Percentiles rank a stretch among this genome's conserved stretches.
Conservation (phyloP, 2,329 filamentous ascomycete genomes). For the Diaporthe destruens region DNA sequence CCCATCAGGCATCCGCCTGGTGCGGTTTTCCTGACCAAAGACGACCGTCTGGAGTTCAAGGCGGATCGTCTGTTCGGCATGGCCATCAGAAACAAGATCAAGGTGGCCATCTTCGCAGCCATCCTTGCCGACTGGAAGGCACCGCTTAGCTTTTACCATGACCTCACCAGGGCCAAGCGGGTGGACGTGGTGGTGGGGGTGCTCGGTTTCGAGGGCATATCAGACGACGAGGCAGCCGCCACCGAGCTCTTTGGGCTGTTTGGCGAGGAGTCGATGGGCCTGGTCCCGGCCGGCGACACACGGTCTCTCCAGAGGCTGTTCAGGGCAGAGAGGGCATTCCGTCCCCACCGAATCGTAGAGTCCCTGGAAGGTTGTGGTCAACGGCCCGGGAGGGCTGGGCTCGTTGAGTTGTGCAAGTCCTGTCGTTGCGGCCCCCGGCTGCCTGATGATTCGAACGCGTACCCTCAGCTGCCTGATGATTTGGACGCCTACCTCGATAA, state of each 20-base stretch:
- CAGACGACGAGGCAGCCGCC: not conserved
- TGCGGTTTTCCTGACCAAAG: no score
- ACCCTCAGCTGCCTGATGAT: no score
- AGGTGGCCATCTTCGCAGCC: not conserved
- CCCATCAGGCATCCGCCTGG: no score
- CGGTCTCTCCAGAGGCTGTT: not conserved
- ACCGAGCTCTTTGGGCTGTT: not conserved
- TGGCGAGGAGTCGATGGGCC: not conserved
- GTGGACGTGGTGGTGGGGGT: not conserved
- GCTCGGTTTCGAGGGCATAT: not conserved
- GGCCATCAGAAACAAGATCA: not conserved
- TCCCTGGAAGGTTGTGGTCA: no score
- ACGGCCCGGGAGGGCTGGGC: no score
- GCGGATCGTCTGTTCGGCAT: not conserved
- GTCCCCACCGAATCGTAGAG: not conserved
- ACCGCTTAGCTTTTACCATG: not conserved
- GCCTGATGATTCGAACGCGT: no score
- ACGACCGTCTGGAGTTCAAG: not conserved
- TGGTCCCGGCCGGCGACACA: not conserved
- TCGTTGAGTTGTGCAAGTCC: no score
- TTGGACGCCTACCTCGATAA: no score
- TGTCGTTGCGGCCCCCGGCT: no score
- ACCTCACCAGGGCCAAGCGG: not conserved
- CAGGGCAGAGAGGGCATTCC: not conserved
- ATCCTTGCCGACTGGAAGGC: not conserved